Conservation (phyloP, 805 yeast species). For the Candida patagonica region DNA sequence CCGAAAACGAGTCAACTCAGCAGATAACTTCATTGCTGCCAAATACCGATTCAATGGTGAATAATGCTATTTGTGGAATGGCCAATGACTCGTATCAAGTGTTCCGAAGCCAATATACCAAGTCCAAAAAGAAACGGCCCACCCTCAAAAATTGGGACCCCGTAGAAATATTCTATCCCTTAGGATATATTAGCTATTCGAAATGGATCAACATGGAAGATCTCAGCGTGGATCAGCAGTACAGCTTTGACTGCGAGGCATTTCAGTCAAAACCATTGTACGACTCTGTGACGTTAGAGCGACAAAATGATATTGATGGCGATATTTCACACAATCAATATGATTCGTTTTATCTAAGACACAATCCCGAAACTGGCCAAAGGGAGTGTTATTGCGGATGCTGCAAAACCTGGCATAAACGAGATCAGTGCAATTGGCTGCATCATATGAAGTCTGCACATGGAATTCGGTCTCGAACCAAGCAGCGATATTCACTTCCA, state of each 20-base stretch:
- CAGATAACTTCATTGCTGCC: neutral
- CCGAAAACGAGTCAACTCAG: no score
- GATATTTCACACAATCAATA: conserved; percentile 12
- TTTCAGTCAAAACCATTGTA: conserved; percentile 9
- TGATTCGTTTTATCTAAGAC: conserved; percentile 14
- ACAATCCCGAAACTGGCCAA: conserved; percentile 5
- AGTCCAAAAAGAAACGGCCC: conserved; percentile 8
- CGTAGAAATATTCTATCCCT: conserved; percentile 13
- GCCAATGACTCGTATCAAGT: neutral
- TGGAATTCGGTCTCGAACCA: conserved; percentile 17
- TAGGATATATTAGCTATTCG: conserved; percentile 14
- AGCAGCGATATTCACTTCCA: conserved; percentile 15
- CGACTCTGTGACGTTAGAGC: conserved; percentile 2
- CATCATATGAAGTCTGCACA: conserved; percentile 19
- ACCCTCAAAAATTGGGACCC: conserved; percentile 15
- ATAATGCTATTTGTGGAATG: neutral
- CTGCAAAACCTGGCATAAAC: conserved; percentile 16
- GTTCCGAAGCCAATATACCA: neutral
- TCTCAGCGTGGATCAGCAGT: conserved; percentile 5
- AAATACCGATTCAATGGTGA: neutral
- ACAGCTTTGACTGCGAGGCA: conserved; percentile 11
- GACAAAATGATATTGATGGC: conserved; percentile 7
- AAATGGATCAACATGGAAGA: conserved; percentile 15
- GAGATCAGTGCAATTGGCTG: conserved; percentile 17
- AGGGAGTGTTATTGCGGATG: conserved; percentile 17